A percentile compares a stretch with the other conserved stretches of the same genome.
These are phyloP conservation scores for Chrysanthemum makinoi DNA, from an alignment of 129 eudicot genomes.

Conservation along the genomic window DNA sequence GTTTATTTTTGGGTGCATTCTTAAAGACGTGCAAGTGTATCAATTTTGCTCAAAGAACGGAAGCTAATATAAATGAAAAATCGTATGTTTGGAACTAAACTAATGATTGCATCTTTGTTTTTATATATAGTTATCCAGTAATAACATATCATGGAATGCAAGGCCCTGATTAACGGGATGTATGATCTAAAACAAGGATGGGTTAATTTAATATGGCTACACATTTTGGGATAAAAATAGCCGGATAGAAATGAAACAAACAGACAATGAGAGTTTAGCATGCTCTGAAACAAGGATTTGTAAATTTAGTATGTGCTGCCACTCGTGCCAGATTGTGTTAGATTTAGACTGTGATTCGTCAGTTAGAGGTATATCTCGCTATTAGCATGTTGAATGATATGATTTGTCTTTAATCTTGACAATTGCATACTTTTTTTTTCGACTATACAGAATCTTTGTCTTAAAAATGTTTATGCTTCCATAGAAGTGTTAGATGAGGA, in stretches of 20 bases:
- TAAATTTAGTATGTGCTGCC: background rate
- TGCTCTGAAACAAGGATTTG: background rate
- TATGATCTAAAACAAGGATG: background rate
- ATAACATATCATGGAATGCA: background rate
- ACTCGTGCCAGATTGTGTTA: background rate
- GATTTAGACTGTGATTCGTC: background rate
- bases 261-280: background rate
- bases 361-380: background rate
- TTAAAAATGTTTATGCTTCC: slow-evolving; percentile 3
- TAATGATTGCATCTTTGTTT: too few relatives aligned
- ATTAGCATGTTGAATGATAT: slow-evolving; percentile 12
- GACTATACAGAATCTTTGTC: background rate
- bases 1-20: too few relatives aligned
- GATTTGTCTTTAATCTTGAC: background rate
- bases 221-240: too few relatives aligned
- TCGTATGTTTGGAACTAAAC: too few relatives aligned
- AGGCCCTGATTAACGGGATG: background rate
- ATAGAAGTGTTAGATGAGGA: background rate
- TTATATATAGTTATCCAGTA: background rate
- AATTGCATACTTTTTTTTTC: background rate
- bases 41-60: too few relatives aligned
- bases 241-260: too few relatives aligned
- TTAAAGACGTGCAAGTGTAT: too few relatives aligned
- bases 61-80: too few relatives aligned
- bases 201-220: background rate